These are phyloP conservation scores for Neurospora africana DNA, from an alignment of 495 filamentous ascomycete genomes.

Conservation along the genomic window DNA sequence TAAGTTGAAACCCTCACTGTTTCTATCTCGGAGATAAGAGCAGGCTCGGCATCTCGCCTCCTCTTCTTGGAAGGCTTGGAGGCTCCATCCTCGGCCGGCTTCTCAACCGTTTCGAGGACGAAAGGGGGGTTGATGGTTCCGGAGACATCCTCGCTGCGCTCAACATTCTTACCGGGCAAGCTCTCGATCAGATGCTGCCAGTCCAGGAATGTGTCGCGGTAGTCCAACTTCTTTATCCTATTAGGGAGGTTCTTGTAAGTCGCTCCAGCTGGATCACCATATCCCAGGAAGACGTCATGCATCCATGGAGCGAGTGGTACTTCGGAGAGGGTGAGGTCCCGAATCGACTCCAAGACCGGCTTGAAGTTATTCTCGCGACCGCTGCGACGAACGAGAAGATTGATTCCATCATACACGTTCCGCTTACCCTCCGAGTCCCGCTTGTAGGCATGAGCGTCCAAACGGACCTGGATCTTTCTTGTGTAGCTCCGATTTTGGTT, in stretches of 20 bases:
- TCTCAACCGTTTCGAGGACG: slow-evolving; percentile 55
- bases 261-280: slow-evolving; percentile 82
- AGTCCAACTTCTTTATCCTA: slow-evolving; percentile 68
- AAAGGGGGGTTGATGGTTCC: slow-evolving; percentile 82
- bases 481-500: slow-evolving; percentile 36
- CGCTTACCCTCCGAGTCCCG: slow-evolving; percentile 67
- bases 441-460: slow-evolving; percentile 73
- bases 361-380: slow-evolving; percentile 97
- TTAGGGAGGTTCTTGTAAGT: slow-evolving; percentile 77
- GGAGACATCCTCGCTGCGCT: slow-evolving; percentile 57
- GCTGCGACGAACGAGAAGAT: slow-evolving; percentile 74
- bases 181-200: slow-evolving; percentile 91
- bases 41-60: slow-evolving; percentile 59
- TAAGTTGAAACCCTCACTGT: slow-evolving; percentile 80
- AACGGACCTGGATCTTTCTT: slow-evolving; percentile 64
- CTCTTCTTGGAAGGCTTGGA: slow-evolving; percentile 67
- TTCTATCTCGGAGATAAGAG: slow-evolving; percentile 46
- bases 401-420: slow-evolving; percentile 76
- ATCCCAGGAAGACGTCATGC: slow-evolving; percentile 92
- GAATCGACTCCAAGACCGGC: slow-evolving; percentile 82
- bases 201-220: slow-evolving; percentile 85
- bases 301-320: slow-evolving; percentile 84
- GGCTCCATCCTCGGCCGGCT: slow-evolving; percentile 29
- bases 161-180: slow-evolving; percentile 72
- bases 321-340: slow-evolving; percentile 73